These are phyloP conservation scores for Entomortierella parvispora DNA, from an alignment of 192 early-diverging fungal genomes.

Conservation along the genomic window DNA sequence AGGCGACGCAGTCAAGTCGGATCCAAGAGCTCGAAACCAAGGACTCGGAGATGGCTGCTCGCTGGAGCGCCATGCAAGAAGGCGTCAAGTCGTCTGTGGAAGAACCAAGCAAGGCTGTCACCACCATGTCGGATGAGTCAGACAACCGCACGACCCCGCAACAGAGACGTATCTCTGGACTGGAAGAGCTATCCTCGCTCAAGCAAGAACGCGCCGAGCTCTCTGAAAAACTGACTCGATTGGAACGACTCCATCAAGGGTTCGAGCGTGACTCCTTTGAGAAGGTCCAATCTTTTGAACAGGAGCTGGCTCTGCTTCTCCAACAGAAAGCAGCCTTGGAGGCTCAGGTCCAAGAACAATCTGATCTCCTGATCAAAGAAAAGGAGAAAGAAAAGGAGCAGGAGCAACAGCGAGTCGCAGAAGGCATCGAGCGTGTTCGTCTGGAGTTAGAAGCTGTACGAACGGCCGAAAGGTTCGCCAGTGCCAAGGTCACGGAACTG, in stretches of 20 bases:
- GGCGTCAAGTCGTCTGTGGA: no score
- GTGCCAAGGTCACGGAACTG: conserved; percentile 37
- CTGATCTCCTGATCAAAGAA: conserved; percentile 38
- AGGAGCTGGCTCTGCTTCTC: conserved; percentile 30
- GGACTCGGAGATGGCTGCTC: not conserved
- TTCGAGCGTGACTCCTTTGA: conserved; percentile 36
- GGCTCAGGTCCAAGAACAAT: conserved; percentile 46
- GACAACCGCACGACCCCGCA: not conserved
- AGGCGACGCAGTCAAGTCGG: not conserved
- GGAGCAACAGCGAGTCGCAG: conserved; percentile 34
- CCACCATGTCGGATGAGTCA: no score
- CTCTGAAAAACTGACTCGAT: conserved; percentile 34
- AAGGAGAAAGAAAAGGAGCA: conserved; percentile 33
- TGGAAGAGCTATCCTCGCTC: conserved; percentile 25
- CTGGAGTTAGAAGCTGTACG: conserved; percentile 38
- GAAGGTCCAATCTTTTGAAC: conserved; percentile 18
- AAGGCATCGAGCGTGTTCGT: conserved; percentile 35
- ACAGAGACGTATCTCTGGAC: not conserved
- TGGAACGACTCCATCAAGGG: conserved; percentile 44
- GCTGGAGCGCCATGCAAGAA: no score
- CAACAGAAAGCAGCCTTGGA: conserved; percentile 31
- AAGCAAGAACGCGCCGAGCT: conserved; percentile 45
- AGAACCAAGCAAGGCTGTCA: no score
- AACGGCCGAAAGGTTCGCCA: conserved; percentile 39
- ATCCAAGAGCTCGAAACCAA: conserved; percentile 13